Evolutionary conservation across 768 basidiomycete genomes (phyloP), one percentile per base, ranked within the genome.

Genomic region (Cystobasidium tubakii): DNA sequence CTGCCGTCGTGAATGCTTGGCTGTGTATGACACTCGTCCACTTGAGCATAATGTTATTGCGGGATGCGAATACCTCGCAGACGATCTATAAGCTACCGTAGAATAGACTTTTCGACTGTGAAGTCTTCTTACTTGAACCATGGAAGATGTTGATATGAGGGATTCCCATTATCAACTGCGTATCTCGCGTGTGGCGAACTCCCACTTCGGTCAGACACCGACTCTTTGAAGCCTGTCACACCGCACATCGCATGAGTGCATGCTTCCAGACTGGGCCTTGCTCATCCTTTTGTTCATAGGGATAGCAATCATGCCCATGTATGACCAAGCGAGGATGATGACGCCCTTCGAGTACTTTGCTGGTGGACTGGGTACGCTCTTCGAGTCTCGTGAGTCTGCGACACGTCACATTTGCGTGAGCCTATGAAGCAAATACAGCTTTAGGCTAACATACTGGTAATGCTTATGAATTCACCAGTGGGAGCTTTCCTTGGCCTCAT

Each of bases 231-330:
- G 39, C 31, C 39, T 9, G 9, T 10, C 31, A 21, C 9, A 17
- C 21, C 9, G 31, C 12, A 66, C 65, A 50, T 2, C 29, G 17
- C 27, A 33, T 44, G 29, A 29, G 33, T 60, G 21, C 55, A 71
- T 71, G 69, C 50, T 71, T 7, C 54, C 69, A 21, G 69, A 71
- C 55, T 71, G 69, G 69, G 25, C 60, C 33, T 34, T 71, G 33
- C 69, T 71, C n/a, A 71, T 71, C 55, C 55, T 71, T 2, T 53
- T 71, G 31, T 71, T 71, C 55, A 34, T 60, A 27, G 69, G 54
- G 21, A 71, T 71, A 34, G 50, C 69, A n/a, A 55, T 71, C 36
- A 39, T 71, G 50, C 69, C 69, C 33, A 27, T 36, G n/a, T 60
- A 29, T n/a, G 34, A 53, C 21, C 25, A 34, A 17, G 55, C 54